Conservation (phyloP, 768 basidiomycete species). For the Phylloporus arenicola region DNA sequence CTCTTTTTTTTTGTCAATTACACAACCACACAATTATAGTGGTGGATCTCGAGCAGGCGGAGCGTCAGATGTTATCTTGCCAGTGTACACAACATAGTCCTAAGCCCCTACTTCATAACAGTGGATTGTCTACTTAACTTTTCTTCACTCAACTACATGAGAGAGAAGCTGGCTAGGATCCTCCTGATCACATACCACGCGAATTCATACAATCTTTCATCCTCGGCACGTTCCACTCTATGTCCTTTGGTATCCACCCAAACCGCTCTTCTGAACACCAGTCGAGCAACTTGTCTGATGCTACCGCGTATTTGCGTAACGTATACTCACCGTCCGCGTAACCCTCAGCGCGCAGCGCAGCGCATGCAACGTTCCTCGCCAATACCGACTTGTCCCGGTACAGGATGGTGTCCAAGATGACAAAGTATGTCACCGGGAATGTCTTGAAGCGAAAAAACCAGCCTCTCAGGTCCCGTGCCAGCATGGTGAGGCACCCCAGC, state of each 20-base stretch:
- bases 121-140: too few species aligned
- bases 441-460: conserved; percentile 30
- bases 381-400: conserved; percentile 9
- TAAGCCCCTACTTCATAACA: too few species aligned
- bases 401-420: conserved; percentile 22
- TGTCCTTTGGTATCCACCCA: conserved; percentile 12
- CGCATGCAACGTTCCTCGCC: conserved; percentile 24
- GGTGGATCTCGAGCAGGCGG: too few species aligned
- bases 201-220: conserved; percentile 5
- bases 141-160: too few species aligned
- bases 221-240: not conserved
- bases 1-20: too few species aligned
- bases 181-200: not conserved
- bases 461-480: not conserved
- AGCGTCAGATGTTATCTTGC: too few species aligned
- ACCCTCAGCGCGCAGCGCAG: conserved; percentile 26
- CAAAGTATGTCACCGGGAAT: conserved; percentile 31
- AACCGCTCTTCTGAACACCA: conserved; percentile 15
- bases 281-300: conserved; percentile 16
- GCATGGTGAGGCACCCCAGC: conserved; percentile 7
- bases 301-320: conserved; percentile 10
- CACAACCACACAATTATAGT: too few species aligned
- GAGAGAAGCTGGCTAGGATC: too few species aligned
- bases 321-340: conserved; percentile 21
- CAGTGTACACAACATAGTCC: too few species aligned